Evolutionary conservation across 805 yeast genomes (phyloP), one percentile per base, ranked within the genome.

Genomic region (Cyberlindnera maritima): DNA sequence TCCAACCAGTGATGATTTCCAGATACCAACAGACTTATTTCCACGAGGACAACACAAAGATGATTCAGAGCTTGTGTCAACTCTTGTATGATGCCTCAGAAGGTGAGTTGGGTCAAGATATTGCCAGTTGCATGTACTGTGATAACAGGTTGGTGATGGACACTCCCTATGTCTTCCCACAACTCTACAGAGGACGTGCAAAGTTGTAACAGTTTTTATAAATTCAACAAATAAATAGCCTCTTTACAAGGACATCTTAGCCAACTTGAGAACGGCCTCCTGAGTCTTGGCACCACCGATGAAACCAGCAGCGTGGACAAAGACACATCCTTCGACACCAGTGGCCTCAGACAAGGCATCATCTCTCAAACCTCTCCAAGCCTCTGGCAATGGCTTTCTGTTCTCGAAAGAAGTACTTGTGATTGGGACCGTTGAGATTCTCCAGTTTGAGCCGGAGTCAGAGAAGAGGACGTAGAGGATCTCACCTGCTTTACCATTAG

Each of bases 311-410:
- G 98, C 97, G 59, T 94, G 99, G 48, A 94, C 81, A 62, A 94
- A 94, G 18, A 91, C 80, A 63, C 97, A 88, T 9, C 88, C 96
- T 28, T 79, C 81, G 46, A 94, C 79, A n/a, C 96, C 97, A 31
- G 89, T 72, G 55, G 76, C 70, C 54, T 81, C 72, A 55, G 86
- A 79, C 56, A 94, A 75, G 34, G 74, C 86, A 26, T 87, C 92
- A 63, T 94, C 99, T 64, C 99, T 81, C 39, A 91, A 70, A n/a
- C 99, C 99, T 72, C 99, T 80, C 89, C 96, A 87, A 17, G 80
- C 77, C 65, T 87, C 94, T 13, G 97, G 97, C 49, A 94, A 75
- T 26, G 96, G 85, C 66, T 79, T 78, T 70, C 99, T 81, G 62
- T 88, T 87, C 53, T 82, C 86, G 63, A 94, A 94, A 14, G 95